Evolutionary conservation across 495 filamentous ascomycete genomes (phyloP), one percentile per base, ranked within the genome.

Genomic region (Xylaria curta): DNA sequence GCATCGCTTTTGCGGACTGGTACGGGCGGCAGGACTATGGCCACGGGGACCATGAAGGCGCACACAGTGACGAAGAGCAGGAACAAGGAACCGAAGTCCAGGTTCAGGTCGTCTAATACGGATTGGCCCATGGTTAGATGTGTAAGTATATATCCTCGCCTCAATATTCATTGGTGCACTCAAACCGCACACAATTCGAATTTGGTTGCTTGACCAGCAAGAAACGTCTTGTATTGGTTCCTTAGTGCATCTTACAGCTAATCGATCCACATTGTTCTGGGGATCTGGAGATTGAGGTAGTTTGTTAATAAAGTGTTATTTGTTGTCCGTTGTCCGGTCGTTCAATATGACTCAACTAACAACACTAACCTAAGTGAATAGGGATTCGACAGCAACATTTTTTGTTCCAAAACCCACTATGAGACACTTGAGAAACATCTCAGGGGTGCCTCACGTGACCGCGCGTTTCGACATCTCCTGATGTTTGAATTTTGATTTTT

Each of bases 11-110:
- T 81, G 73, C 80, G 84, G 1, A 80, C 82, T 4, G 75, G 82
- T 21, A 78, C 77, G 3, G 85, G 85, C 10, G 85, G 81, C 61
- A 87, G 84, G 58, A 84, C 81, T 49, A 85, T 72, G 51, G 86
- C 72, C 46, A 85, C 76, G 44, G 86, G 83, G 46, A 87, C 70
- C 51, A 86, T 68, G 67, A 87, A 88, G 54, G 84, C 84, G 28
- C 76, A 71, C 17, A 84, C 80, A 36, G 87, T 86, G 40, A 85
- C 69, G 46, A 76, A 9, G 1, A 87, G 72, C 19, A 93, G 68
- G 70, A 82, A 78, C 15, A 83, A 71, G 68, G 78, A 75, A 42
- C 74, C 71, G 64, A 72, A n/a, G 67, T 80, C 78, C 73, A 80
- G 46, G 76, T 74, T 63, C 28, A 76, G 65, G 5, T 61, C 59